Base-by-base conservation (phyloP, 148 eudicot genomes). In the Cornus suecica region DNA sequence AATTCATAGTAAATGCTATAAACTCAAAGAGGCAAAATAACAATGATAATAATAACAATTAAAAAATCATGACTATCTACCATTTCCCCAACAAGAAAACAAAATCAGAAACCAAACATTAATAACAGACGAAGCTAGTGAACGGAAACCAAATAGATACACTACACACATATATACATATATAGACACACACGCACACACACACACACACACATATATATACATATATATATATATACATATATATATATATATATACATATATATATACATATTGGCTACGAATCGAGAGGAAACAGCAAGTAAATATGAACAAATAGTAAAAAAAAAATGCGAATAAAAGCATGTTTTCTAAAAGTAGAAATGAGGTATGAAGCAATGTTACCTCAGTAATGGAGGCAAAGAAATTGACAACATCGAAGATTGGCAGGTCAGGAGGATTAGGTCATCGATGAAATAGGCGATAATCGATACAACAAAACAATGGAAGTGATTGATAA, bases 51-150 rank as follows among this genome's bases (percentile, higher is more conserved):
- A n/a, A n/a, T n/a, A n/a, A n/a, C n/a, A n/a, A n/a, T n/a, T n/a
- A 63, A 26, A 63, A 24, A 24, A 3, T 4, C 66, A 63, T 0
- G 14, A 26, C 11, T 1, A n/a, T 56, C 30, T 56, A 22, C 65
- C 65, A 30, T 60, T 56, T 56, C 58, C 18, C 34, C 22, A 14
- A 56, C 45, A 54, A 30, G 8, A 8, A 56, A 72, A 11, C 27
- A 72, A 24, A 32, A 72, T 34, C 18, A 27, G 1, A 72, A 58
- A 58, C 74, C 22, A 58, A 28, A 64, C 24, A 71, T 41, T 71
- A 10, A 14, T 51, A 22, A 60, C 31, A 60, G 61, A 34, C 54
- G 32, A 73, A 34, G 37, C 23, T 25, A 37, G 11, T 37, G 51
- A 65, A 28, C 25, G 18, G 23, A 61, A 34, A 34, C 31, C 10